Base-by-base conservation (phyloP, 192 early-diverging fungal genomes). In the Coemansia sp. region DNA sequence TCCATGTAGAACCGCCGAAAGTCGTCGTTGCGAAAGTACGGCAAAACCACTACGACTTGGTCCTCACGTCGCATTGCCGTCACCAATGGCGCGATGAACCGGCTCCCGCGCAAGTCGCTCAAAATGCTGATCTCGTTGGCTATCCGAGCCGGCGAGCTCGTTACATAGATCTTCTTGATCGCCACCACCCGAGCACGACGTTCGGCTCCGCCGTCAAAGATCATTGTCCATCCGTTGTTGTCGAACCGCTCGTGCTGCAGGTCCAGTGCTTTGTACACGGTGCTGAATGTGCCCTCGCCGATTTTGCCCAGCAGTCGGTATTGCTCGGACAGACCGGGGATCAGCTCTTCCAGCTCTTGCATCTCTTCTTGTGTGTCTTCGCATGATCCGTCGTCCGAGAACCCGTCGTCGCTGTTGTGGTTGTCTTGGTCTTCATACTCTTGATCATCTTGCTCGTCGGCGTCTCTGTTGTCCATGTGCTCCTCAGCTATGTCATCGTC, bases 251-350 rank as follows among this genome's bases (percentile, higher is more conserved):
- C 77, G 64, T 93, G 86, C 29, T 85, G 72, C 9, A 91, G 65
- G 62, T 98, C 93, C 12, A 92, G 65, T 3, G 94, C 93, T 68
- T 91, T 93, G 80, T 96, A 98, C 3, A 98, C 95, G 0, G 89
- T 88, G 67, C 90, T 92, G 66, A 96, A 98, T 0, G 94, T 96
- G 11, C 95, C 92, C 75, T 93, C 91, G 25, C 92, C 93, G 71
- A 93, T 93, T 70, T 90, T 93, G 41, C 85, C 85, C 11, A 93
- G 53, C 14, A 94, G 72, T 26, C 80, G 78, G 65, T 89, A 95
- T 27, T 88, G 84, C 5, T 82, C 71, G 21, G 69, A 52, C 0
- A 93, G 64, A 0, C 80, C 78, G 2, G 85, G 85, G 29, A 88
- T 89, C 17, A 66, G 55, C 19, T 63, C 38, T 65, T 89, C 71